These are phyloP conservation scores for Simplicillium sp. DNA, from an alignment of 2,329 filamentous ascomycete species.

Conservation along the genomic window DNA sequence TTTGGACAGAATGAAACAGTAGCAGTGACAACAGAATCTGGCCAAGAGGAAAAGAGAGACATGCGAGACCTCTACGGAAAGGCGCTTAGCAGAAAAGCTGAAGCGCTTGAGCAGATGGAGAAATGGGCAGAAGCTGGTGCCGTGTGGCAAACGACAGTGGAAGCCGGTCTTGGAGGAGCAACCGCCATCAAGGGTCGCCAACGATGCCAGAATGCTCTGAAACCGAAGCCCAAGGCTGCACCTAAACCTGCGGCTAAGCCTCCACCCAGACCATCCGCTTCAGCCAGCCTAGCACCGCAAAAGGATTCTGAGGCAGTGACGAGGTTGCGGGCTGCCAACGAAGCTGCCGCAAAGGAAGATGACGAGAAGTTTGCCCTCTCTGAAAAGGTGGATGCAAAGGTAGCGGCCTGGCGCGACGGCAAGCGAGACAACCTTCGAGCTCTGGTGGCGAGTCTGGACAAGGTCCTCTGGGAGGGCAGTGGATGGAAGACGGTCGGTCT, in stretches of 20 bases:
- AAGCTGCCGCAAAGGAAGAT: conserved; percentile 75
- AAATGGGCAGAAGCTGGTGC: conserved; percentile 77
- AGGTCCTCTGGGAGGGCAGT: conserved; percentile 81
- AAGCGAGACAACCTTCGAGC: conserved; percentile 91
- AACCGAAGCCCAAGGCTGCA: conserved; percentile 49
- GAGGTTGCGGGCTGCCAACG: conserved; percentile 72
- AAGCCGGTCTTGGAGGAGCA: conserved; percentile 75
- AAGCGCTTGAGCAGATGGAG: conserved; percentile 92
- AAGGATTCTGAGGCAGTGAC: conserved; percentile 69
- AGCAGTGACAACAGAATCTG: conserved; percentile 48
- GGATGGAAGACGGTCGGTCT: conserved; percentile 97
- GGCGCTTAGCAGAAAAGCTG: conserved; percentile 86
- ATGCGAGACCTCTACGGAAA: conserved; percentile 94
- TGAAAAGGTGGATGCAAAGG: conserved; percentile 73
- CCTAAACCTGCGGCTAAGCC: conserved; percentile 35
- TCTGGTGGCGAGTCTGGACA: conserved; percentile 75
- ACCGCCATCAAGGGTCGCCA: conserved; percentile 79
- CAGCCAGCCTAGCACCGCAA: conserved; percentile 28
- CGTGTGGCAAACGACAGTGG: conserved; percentile 76
- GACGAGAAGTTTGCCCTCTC: conserved; percentile 87
- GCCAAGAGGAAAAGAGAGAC: conserved; percentile 58
- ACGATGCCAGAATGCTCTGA: conserved; percentile 79
- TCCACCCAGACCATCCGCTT: conserved; percentile 31
- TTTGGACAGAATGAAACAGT: conserved; percentile 77
- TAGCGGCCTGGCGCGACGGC: conserved; percentile 76